Evolutionary conservation across 805 yeast genomes (phyloP).

Genomic region (Candida germanica): DNA sequence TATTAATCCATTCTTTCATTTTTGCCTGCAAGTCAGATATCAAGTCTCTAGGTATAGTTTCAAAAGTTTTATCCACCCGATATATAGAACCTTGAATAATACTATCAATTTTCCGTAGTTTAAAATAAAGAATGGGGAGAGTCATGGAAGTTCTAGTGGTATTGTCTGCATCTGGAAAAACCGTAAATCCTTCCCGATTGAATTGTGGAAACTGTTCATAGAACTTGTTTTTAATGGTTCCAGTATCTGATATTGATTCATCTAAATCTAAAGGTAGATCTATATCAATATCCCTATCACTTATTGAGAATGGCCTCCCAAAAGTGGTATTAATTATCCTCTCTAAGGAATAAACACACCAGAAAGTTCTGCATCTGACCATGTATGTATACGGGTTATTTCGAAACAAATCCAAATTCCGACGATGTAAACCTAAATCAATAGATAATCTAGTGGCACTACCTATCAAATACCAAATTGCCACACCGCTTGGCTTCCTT

Average conservation of each 20-base stretch:
- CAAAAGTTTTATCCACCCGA: constrained; percentile 4
- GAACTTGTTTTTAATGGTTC: constrained; percentile 3
- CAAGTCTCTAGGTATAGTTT: constrained; percentile 4
- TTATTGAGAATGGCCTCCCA: constrained; percentile 9
- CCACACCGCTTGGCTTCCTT: constrained; percentile 7
- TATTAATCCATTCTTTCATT: constrained; percentile 9
- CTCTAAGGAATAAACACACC: constrained; percentile 8
- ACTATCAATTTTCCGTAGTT: constrained; percentile 7
- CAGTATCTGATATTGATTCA: constrained; percentile 5
- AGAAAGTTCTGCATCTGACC: constrained; percentile 5
- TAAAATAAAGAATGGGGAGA: constrained; percentile 3
- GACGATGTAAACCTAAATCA: constrained; percentile 8
- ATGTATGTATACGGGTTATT: constrained; percentile 6
- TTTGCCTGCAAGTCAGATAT: constrained; percentile 2
- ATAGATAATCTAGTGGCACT: constrained; percentile 6
- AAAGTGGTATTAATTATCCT: constrained; percentile 4
- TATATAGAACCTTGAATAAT: constrained; percentile 7
- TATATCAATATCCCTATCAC: constrained; percentile 8
- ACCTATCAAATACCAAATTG: constrained; percentile 9
- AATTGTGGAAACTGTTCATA: constrained; percentile 7
- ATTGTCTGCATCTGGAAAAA: neutral
- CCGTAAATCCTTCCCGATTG: constrained; percentile 5
- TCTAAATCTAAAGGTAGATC: constrained; percentile 8
- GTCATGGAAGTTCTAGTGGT: constrained; percentile 3
- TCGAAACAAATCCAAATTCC: constrained; percentile 4